These are phyloP conservation scores for Acorus calamus DNA, from an alignment of 106 monocot species.

Conservation along the genomic window DNA sequence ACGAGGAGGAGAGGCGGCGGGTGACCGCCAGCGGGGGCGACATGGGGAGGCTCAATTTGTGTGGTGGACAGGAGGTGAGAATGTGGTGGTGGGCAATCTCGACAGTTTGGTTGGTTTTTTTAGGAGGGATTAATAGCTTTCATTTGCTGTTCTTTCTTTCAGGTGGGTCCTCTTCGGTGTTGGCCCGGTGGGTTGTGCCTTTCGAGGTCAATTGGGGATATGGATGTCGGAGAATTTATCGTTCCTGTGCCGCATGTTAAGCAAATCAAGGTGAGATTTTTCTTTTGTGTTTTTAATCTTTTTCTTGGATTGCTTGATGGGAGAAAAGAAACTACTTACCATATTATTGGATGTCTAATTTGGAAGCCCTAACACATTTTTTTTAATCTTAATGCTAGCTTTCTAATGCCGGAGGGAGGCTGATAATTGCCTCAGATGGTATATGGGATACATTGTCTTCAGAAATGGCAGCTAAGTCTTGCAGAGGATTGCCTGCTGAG, in stretches of 20 bases:
- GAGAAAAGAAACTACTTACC: not conserved
- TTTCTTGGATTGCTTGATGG: not conserved
- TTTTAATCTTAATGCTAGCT: constrained; percentile 39
- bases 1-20: constrained; percentile 13
- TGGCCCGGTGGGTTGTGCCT: constrained; percentile 94
- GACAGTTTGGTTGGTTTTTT: not conserved
- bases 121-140: not conserved
- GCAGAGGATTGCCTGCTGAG: constrained; percentile 80
- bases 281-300: too few species aligned
- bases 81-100: not conserved
- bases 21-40: constrained; percentile 21
- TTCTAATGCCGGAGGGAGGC: constrained; percentile 64
- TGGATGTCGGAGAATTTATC: constrained; percentile 93
- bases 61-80: constrained; percentile 14
- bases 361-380: not conserved
- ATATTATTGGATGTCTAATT: not conserved
- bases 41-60: constrained; percentile 10
- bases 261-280: constrained; percentile 72
- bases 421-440: constrained; percentile 96
- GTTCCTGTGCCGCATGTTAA: constrained; percentile 90
- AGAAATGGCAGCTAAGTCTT: constrained; percentile 71
- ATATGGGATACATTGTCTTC: constrained; percentile 90
- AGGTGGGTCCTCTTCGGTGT: constrained; percentile 87
- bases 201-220: constrained; percentile 88
- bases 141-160: constrained; percentile 6